Percentiles rank a stretch among this genome's conserved stretches.
Conservation (phyloP, 352 stramenopile genomes). For the Phytophthora fragariaefolia region DNA sequence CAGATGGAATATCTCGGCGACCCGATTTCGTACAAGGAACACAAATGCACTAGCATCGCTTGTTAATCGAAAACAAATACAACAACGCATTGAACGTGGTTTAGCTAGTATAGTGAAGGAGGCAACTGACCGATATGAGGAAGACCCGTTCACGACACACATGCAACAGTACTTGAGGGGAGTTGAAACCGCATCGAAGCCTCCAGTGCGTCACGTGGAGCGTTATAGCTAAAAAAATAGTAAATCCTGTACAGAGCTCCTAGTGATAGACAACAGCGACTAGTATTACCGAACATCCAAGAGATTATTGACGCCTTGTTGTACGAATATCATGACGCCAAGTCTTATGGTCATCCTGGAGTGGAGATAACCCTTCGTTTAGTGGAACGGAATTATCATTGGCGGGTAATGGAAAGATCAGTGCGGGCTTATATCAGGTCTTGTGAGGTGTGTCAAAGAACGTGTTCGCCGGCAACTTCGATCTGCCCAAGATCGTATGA, state of each 20-base stretch:
- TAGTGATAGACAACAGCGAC: conserved; percentile 4
- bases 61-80: background rate
- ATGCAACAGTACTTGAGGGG: background rate
- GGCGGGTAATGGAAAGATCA: conserved; percentile 3
- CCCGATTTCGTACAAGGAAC: conserved; percentile 9
- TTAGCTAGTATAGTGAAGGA: background rate
- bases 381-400: conserved; percentile 13
- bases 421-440: conserved; percentile 6
- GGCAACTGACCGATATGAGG: background rate
- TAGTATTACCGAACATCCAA: conserved; percentile 17
- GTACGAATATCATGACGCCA: conserved; percentile 25
- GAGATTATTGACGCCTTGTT: conserved; percentile 14
- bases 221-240: conserved; percentile 1
- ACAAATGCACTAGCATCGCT: background rate
- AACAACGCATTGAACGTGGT: background rate
- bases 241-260: conserved; percentile 8
- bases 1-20: conserved; percentile 19
- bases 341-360: conserved; percentile 17
- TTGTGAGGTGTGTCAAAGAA: conserved; percentile 25
- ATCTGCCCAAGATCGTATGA: conserved; percentile 15
- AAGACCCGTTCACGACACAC: background rate
- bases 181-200: too few relatives aligned
- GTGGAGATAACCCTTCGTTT: conserved; percentile 13
- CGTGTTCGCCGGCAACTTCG: background rate
- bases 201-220: conserved; percentile 1